Base-by-base conservation (phyloP, 306 rosid genomes). In the Astragalus membranaceus region DNA sequence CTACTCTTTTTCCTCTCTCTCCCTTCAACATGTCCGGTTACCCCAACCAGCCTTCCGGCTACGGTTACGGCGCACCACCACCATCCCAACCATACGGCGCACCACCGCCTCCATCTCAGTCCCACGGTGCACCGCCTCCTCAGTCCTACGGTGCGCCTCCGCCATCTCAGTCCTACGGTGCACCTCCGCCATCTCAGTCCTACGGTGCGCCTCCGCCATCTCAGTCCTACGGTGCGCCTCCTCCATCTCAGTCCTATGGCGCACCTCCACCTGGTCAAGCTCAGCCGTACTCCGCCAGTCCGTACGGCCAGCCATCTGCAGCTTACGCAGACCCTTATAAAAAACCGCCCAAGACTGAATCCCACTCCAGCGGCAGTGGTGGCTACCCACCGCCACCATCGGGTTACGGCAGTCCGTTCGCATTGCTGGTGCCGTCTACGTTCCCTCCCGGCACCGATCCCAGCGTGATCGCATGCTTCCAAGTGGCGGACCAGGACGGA, bases 381-480 rank as follows among this genome's bases (percentile, higher is more conserved):
- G 70, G 73, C 0, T 93, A 88, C 47, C 94, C 89, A 1, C 75
- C 80, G 11, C 55, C 77, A 5, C 3, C 95, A 3, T 36, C 82
- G 4, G 63, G 75, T 3, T 80, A 88, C 66, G 83, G 35, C 0
- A 85, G 48, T 58, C 89, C 95, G 5, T 88, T 94, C 73, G 87
- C 92, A 7, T 37, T 95, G 35, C 86, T 94, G 23, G 72, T 94
- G 20, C 97, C 97, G 23, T 91, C 99, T 59, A 58, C 78, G 17
- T 94, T 94, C 67, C 97, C 99, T 3, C 99, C 97, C 0, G 96
- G 96, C 0, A 94, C 96, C 5, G 96, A 94, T 75, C 99, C 99
- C 0, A 91, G 39, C 79, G 71, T 94, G 16, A 64, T 94, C 0
- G 85, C 99, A 0, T 94, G 99, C 85, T 94, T 94, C 42, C 92